These are phyloP conservation scores for Xylaria intraflava DNA, from an alignment of 495 filamentous ascomycete species.

Conservation along the genomic window DNA sequence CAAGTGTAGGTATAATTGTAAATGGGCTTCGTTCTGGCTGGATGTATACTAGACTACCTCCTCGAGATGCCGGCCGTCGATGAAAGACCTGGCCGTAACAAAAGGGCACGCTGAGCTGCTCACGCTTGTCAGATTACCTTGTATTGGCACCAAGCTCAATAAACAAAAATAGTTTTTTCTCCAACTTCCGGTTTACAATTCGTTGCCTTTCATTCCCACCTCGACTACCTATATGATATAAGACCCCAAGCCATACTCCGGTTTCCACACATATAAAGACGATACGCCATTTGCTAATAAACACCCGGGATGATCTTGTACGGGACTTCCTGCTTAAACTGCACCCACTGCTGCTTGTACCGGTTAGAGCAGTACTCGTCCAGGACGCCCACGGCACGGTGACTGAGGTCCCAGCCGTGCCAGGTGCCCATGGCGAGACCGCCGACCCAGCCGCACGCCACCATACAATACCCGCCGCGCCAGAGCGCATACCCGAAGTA, in stretches of 20 bases:
- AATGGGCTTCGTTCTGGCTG: neutral
- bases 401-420: constrained; percentile 41
- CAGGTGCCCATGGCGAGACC: constrained; percentile 32
- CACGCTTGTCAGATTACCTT: neutral
- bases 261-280: neutral
- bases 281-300: constrained; percentile 18
- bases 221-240: too few relatives aligned
- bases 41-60: neutral
- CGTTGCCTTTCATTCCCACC: too few relatives aligned
- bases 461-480: constrained; percentile 47
- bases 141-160: neutral
- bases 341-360: constrained; percentile 40
- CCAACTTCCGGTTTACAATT: too few relatives aligned
- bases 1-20: neutral
- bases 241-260: neutral
- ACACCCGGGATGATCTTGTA: constrained; percentile 41
- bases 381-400: constrained; percentile 39
- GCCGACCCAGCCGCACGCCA: constrained; percentile 39
- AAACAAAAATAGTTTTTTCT: too few relatives aligned
- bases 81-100: neutral
- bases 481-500: constrained; percentile 53
- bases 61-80: neutral
- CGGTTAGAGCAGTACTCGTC: constrained; percentile 44
- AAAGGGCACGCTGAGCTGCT: neutral
- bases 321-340: constrained; percentile 38